Base-by-base conservation (phyloP, 371 early-diverging fungal species). In the Smittium culicis region DNA sequence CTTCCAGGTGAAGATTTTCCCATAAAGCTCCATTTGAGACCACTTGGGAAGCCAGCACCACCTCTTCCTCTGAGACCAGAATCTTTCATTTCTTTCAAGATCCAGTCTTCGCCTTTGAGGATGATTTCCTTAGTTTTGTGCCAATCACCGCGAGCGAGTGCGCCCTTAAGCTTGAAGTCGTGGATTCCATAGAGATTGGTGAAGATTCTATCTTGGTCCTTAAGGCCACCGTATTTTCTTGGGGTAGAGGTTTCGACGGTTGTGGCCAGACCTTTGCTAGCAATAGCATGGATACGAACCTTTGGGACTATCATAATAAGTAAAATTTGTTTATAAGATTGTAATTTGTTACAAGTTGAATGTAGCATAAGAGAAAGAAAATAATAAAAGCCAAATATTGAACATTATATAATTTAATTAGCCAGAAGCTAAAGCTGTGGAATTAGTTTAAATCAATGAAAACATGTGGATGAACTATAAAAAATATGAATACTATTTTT, bases 1-100 rank as follows among this genome's bases (percentile, higher is more conserved):
- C 88, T 85, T 70, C 87, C 90, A 66, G 82, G 79, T 58, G 94
- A 93, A 77, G 94, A 94, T 82, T 78, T 78, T 57, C 78, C 78
- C 96, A 97, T 94, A 76, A 97, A 97, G 74, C 89, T 88, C 96
- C 98, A 96, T 80, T 97, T 97, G 65, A 97, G 82, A 60, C 98
- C 98, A 28, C 92, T 89, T 30, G 98, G 95, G 79, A 97, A 97
- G 66, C 98, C 98, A 70, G 96, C 98, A 73, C 96, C 98, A 75
- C 96, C 98, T 69, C 98, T 90, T 66, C 98, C 96, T 71, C 98
- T 87, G 68, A 97, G 82, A 56, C 98, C 98, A 29, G 93, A 92
- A 64, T 82, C 83, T 80, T 97, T 97, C 84, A 96, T 89, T 82
- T 97, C 94, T 74, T 92, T 86, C 70, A 97, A 80, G 72, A 97